phyloP scores from a whole-genome alignment of 2,329 filamentous ascomycete species.

The Pseudogymnoascus sp. region DNA sequence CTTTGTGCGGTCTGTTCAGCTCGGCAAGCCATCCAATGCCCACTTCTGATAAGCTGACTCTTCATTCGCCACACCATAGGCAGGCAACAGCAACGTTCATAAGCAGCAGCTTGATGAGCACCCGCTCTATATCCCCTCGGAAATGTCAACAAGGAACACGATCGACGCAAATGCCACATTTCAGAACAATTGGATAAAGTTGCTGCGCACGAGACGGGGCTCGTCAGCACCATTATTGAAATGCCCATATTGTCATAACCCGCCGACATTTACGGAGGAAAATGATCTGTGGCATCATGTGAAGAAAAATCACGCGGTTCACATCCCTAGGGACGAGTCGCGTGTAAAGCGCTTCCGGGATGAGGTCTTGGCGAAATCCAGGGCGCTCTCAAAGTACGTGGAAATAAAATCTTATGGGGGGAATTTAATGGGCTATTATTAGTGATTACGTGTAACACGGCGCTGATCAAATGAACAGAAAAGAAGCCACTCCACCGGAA shows the following conservation, averaged over 20 bases:
- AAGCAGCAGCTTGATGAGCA: background rate
- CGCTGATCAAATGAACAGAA: background rate
- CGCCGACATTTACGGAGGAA: background rate
- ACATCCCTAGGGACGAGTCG: background rate
- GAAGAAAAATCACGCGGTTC: background rate
- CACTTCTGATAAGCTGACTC: too few species aligned
- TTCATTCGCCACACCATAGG: too few species aligned
- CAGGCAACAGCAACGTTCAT: background rate
- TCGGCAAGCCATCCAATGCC: too few species aligned
- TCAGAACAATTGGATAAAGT: background rate
- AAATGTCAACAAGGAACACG: background rate
- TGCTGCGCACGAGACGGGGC: background rate
- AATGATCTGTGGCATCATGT: constrained; percentile 1
- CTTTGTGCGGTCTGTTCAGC: too few species aligned
- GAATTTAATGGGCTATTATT: background rate
- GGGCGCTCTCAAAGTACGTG: background rate
- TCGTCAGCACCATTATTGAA: background rate
- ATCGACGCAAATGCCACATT: background rate
- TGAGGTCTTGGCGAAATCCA: background rate
- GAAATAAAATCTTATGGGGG: background rate
- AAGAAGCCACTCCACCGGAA: background rate
- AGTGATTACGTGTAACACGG: background rate
- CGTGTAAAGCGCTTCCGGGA: background rate
- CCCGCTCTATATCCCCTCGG: background rate
- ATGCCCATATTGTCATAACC: background rate